phyloP scores from a whole-genome alignment of 106 monocot genomes.

The Acorus calamus region DNA sequence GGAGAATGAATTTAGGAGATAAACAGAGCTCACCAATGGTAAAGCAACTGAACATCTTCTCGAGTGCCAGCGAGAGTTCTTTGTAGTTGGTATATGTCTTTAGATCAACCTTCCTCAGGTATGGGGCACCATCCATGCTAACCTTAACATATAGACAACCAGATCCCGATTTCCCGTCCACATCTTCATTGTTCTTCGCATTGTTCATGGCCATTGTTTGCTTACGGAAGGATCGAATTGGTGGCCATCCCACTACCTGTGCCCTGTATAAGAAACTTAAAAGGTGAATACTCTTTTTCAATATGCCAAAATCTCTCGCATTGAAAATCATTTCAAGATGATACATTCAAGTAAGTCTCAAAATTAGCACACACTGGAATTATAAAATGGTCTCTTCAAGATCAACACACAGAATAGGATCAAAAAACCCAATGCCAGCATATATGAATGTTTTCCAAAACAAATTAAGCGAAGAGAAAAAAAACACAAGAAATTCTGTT shows the following conservation, averaged over 20 bases:
- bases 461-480: no score
- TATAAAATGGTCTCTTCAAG: no score
- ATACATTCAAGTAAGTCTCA: neutral
- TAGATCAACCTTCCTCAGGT: conserved; percentile 52
- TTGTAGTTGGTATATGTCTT: conserved; percentile 42
- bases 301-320: neutral
- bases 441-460: no score
- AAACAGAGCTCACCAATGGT: conserved; percentile 38
- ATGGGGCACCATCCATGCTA: conserved; percentile 72
- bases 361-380: no score
- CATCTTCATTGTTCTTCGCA: conserved; percentile 37
- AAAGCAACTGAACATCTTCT: conserved; percentile 73
- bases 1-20: neutral
- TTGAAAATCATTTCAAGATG: neutral
- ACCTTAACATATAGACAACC: conserved; percentile 58
- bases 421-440: no score
- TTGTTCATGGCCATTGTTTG: conserved; percentile 48
- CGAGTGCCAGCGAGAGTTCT: conserved; percentile 49
- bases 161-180: conserved; percentile 22
- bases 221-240: conserved; percentile 57
- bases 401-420: no score
- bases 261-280: conserved; percentile 19
- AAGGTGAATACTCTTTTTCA: conserved; percentile 1
- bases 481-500: no score
- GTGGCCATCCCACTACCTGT: conserved; percentile 71